Percentiles rank a stretch among this genome's conserved stretches.
phyloP scores from a whole-genome alignment of 768 basidiomycete species.

The Tephrocybe sp. region DNA sequence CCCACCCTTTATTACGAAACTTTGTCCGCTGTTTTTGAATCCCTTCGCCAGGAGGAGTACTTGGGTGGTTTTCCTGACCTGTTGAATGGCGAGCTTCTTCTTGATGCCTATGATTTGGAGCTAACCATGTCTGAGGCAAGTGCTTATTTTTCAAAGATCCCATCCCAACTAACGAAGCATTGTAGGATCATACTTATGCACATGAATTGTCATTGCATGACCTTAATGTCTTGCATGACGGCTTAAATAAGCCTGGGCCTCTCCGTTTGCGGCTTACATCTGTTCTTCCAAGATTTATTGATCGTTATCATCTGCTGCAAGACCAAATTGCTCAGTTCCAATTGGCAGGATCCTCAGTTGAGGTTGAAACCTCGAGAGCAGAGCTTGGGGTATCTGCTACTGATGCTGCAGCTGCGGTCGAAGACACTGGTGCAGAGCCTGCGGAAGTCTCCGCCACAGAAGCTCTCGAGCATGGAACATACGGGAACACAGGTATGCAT shows the following conservation, averaged over 20 bases:
- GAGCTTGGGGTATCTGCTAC: neutral
- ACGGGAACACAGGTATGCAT: neutral
- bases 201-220: slow-evolving; percentile 74
- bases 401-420: neutral
- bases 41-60: slow-evolving; percentile 62
- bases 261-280: slow-evolving; percentile 57
- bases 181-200: slow-evolving; percentile 67
- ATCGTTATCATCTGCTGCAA: slow-evolving; percentile 64
- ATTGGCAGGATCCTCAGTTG: slow-evolving; percentile 7
- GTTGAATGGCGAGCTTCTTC: slow-evolving; percentile 58
- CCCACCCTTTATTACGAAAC: slow-evolving; percentile 82
- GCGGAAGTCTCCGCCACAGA: neutral
- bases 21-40: slow-evolving; percentile 66
- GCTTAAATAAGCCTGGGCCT: slow-evolving; percentile 58
- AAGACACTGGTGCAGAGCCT: neutral
- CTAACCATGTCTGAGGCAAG: slow-evolving; percentile 66
- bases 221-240: slow-evolving; percentile 68
- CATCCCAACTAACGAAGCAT: neutral
- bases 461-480: neutral
- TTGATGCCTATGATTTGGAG: slow-evolving; percentile 73
- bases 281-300: slow-evolving; percentile 58
- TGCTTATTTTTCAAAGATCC: neutral
- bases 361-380: neutral
- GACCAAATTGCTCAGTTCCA: slow-evolving; percentile 45
- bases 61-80: slow-evolving; percentile 46